Percentiles rank a stretch among this genome's conserved stretches.
Evolutionary conservation across 345 rosid genomes (phyloP).

Genomic region (Hypericum androsaemum): DNA sequence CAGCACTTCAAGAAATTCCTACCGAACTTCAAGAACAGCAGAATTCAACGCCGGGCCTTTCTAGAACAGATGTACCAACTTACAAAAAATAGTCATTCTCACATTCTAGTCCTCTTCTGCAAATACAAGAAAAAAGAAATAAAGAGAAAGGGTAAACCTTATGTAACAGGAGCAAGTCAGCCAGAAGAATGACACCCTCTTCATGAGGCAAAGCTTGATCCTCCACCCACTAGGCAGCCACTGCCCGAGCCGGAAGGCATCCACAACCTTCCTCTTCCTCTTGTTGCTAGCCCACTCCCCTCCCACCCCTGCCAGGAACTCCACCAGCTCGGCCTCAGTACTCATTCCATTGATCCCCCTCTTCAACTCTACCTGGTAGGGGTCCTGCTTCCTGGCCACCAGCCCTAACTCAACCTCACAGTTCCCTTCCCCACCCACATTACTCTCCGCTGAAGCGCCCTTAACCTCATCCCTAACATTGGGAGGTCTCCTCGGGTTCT

Average conservation of each 20-base stretch:
- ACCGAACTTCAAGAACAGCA: no score
- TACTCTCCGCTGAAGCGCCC: conserved; percentile 7
- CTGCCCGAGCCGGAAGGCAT: conserved; percentile 38
- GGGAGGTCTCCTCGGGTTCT: conserved; percentile 3
- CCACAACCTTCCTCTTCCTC: conserved; percentile 56
- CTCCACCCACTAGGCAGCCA: conserved; percentile 58
- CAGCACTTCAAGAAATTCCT: no score
- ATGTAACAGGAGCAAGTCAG: conserved; percentile 49
- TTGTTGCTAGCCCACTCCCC: conserved; percentile 60
- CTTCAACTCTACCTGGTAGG: conserved; percentile 47
- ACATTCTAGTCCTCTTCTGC: no score
- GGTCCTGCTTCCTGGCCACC: conserved; percentile 30
- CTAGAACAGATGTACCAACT: not conserved
- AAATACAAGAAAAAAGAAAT: conserved; percentile 2
- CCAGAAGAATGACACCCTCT: conserved; percentile 33
- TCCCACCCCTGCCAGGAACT: conserved; percentile 38
- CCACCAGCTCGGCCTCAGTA: conserved; percentile 37
- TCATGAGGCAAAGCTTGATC: conserved; percentile 50
- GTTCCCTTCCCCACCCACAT: conserved; percentile 1
- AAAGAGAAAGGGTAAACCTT: conserved; percentile 34
- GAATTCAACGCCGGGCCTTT: no score
- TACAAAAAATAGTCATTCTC: not conserved
- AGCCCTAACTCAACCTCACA: conserved; percentile 23
- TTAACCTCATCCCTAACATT: not conserved
- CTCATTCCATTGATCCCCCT: conserved; percentile 39